These are phyloP conservation scores for Cordyceps tenuipes DNA, from an alignment of 2,329 filamentous ascomycete species.

Conservation along the genomic window DNA sequence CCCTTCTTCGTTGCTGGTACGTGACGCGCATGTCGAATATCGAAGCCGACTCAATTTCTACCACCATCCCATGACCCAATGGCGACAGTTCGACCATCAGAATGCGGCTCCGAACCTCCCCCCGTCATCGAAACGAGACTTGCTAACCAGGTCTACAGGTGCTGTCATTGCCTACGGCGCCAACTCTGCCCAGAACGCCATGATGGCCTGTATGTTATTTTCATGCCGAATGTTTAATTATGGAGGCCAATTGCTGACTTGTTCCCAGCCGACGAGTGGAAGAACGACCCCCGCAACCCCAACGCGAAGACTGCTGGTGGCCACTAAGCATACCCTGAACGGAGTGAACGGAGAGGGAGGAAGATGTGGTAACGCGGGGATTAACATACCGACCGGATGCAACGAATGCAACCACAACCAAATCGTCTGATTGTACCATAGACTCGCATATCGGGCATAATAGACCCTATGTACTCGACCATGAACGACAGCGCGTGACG, in stretches of 20 bases:
- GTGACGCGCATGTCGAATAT: conserved; percentile 28
- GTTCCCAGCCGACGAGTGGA: conserved; percentile 75
- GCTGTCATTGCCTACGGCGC: conserved; percentile 83
- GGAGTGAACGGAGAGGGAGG: not conserved
- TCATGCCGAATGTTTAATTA: not conserved
- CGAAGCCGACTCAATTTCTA: conserved; percentile 6
- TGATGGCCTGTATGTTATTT: conserved; percentile 61
- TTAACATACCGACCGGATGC: conserved; percentile 9
- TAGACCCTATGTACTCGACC: conserved; percentile 13
- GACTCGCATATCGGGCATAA: conserved; percentile 13
- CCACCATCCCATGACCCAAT: not conserved
- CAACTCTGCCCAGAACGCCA: conserved; percentile 70
- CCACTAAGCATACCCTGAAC: conserved; percentile 31
- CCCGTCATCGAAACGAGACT: not conserved
- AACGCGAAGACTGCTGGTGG: conserved; percentile 37
- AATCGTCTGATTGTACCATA: conserved; percentile 13
- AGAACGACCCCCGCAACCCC: conserved; percentile 92
- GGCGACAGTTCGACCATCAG: not conserved
- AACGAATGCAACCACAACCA: conserved; percentile 2
- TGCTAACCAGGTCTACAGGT: conserved; percentile 42
- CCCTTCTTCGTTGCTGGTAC: conserved; percentile 94
- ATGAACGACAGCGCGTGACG: not conserved
- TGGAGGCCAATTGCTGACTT: conserved; percentile 2
- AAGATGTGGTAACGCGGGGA: not conserved
- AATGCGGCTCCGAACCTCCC: not conserved